Conservation (phyloP, 352 stramenopile genomes). For the Blastocystis sp. region DNA sequence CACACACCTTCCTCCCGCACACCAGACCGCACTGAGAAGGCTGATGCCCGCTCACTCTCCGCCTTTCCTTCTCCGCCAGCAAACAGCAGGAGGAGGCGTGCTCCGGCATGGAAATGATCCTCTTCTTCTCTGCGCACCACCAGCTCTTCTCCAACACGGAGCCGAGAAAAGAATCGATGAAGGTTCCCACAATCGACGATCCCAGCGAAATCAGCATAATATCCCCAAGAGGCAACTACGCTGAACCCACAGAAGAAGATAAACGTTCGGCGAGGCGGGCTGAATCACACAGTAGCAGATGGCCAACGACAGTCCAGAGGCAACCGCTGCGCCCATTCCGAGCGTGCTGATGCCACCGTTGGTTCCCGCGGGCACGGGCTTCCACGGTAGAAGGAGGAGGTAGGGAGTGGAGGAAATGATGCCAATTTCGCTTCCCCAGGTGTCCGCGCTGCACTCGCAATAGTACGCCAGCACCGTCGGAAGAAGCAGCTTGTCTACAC, state of each 20-base stretch:
- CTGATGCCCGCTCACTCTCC: conserved; percentile 7
- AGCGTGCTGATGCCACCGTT: conserved; percentile 52
- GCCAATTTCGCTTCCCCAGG: conserved; percentile 58
- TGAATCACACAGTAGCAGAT: conserved; percentile 11
- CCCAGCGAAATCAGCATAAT: conserved; percentile 24
- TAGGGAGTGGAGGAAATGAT: conserved; percentile 54
- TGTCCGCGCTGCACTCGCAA: conserved; percentile 55
- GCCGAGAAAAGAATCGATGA: conserved; percentile 52
- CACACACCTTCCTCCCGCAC: conserved; percentile 1
- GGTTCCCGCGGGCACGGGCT: conserved; percentile 35
- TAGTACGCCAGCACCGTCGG: conserved; percentile 47
- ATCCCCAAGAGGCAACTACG: background rate
- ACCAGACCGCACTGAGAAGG: conserved; percentile 18
- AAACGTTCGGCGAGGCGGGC: conserved; percentile 6
- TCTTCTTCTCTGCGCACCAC: conserved; percentile 23
- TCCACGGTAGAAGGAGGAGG: conserved; percentile 35
- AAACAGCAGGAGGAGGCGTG: background rate
- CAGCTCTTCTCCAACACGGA: conserved; percentile 44
- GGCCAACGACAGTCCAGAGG: conserved; percentile 6
- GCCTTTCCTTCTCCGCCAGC: background rate
- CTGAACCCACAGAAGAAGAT: background rate
- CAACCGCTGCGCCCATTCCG: background rate
- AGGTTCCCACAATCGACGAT: conserved; percentile 31
- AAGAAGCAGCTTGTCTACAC: conserved; percentile 1
- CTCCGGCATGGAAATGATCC: background rate